These are phyloP conservation scores for Metschnikowia arizonensis DNA, from an alignment of 805 yeast genomes.

Conservation along the genomic window DNA sequence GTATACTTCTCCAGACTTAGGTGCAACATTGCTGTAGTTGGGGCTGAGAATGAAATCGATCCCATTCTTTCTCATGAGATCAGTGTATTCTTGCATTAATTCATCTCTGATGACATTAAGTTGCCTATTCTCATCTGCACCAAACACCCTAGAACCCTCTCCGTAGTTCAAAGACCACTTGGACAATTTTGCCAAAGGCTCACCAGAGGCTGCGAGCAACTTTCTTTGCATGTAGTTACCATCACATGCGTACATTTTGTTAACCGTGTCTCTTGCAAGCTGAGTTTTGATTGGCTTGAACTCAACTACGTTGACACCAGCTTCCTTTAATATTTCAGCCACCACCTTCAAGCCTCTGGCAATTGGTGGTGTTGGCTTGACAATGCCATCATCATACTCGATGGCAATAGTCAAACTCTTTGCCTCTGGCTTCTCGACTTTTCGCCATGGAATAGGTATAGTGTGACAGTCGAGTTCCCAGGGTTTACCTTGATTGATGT, in stretches of 20 bases:
- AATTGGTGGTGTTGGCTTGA: constrained; percentile 65
- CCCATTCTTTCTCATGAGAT: constrained; percentile 48
- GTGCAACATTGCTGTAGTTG: constrained; percentile 67
- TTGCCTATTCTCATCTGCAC: constrained; percentile 51
- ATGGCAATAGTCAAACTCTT: constrained; percentile 54
- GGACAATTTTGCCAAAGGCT: constrained; percentile 62
- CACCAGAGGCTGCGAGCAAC: constrained; percentile 57
- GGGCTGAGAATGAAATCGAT: constrained; percentile 69
- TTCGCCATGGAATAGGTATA: constrained; percentile 52
- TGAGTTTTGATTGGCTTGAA: constrained; percentile 57
- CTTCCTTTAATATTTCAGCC: constrained; percentile 49
- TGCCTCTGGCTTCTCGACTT: constrained; percentile 39
- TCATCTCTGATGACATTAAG: constrained; percentile 54
- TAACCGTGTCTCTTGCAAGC: constrained; percentile 56
- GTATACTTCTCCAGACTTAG: constrained; percentile 55
- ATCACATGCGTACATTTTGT: constrained; percentile 57
- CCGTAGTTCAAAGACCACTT: constrained; percentile 59
- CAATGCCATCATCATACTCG: constrained; percentile 60
- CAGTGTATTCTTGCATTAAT: constrained; percentile 54
- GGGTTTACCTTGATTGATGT: constrained; percentile 60
- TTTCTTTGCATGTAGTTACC: constrained; percentile 58
- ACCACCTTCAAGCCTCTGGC: constrained; percentile 48
- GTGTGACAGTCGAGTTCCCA: constrained; percentile 51
- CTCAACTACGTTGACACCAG: constrained; percentile 55
- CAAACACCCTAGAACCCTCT: constrained; percentile 46